phyloP scores from a whole-genome alignment of 345 rosid species.

The Populus simonii region DNA sequence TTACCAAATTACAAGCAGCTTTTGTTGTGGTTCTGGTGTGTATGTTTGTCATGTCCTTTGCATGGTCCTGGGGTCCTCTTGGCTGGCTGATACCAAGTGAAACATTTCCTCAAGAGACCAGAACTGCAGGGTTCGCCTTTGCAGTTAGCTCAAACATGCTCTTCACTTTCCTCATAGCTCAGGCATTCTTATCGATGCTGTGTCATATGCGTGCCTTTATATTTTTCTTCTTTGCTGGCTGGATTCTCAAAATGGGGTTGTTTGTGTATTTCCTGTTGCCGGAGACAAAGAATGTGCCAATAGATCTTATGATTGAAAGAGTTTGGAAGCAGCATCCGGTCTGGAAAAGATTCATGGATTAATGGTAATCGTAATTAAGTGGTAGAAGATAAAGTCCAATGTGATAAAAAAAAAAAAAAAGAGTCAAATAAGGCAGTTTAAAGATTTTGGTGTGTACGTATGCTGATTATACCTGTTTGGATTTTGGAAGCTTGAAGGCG shows the following conservation, averaged over 20 bases:
- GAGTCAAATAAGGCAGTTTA: neutral
- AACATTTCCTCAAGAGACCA: slow-evolving; percentile 14
- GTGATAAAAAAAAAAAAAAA: neutral
- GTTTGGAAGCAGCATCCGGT: slow-evolving; percentile 24
- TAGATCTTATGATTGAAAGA: slow-evolving; percentile 19
- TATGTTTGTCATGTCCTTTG: slow-evolving; percentile 17
- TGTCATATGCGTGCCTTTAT: slow-evolving; percentile 17
- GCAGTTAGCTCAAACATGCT: slow-evolving; percentile 19
- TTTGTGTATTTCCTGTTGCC: slow-evolving; percentile 14
- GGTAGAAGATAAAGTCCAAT: neutral
- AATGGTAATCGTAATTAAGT: neutral
- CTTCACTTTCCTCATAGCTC: slow-evolving; percentile 18
- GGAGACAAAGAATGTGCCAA: slow-evolving; percentile 18
- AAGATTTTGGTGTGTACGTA: neutral
- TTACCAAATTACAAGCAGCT: slow-evolving; percentile 8
- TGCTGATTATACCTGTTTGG: neutral
- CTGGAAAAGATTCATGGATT: slow-evolving; percentile 19
- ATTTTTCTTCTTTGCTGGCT: slow-evolving; percentile 22
- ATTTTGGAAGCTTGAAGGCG: neutral
- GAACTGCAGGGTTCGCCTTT: slow-evolving; percentile 16
- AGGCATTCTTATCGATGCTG: slow-evolving; percentile 24
- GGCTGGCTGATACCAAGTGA: slow-evolving; percentile 22
- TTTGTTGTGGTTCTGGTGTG: slow-evolving; percentile 13
- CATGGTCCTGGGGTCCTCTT: slow-evolving; percentile 26
- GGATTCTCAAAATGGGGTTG: slow-evolving; percentile 14